phyloP scores from a whole-genome alignment of 2,329 filamentous ascomycete genomes.

The Podosphaera fusca region DNA sequence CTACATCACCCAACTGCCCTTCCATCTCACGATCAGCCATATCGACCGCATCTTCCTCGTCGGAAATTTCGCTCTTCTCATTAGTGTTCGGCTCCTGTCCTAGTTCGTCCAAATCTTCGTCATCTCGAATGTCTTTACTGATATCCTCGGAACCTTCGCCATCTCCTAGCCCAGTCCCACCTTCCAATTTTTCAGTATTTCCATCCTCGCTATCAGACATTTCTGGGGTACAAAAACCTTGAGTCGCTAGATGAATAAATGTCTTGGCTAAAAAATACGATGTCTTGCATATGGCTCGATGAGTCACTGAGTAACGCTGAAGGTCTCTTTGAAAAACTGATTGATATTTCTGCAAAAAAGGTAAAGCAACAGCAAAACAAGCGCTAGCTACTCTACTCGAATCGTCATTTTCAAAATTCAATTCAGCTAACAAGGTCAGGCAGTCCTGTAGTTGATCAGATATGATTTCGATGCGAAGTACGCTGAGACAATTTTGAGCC shows the following conservation, averaged over 20 bases:
- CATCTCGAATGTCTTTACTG: conserved; percentile 83
- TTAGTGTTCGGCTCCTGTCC: conserved; percentile 56
- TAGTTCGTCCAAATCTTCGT: conserved; percentile 80
- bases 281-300: conserved; percentile 49
- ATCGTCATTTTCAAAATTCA: conserved; percentile 21
- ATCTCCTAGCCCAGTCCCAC: conserved; percentile 80
- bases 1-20: conserved; percentile 51
- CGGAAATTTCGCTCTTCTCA: conserved; percentile 41
- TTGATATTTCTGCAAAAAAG: conserved; percentile 54
- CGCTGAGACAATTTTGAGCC: conserved; percentile 10
- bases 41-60: conserved; percentile 69
- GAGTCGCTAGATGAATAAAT: conserved; percentile 55
- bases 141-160: conserved; percentile 93
- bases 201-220: conserved; percentile 47
- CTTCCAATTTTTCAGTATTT: conserved; percentile 60
- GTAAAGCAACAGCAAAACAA: conserved; percentile 36
- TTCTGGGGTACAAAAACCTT: conserved; percentile 87
- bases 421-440: conserved; percentile 21
- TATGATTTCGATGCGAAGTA: conserved; percentile 11
- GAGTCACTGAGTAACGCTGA: conserved; percentile 34
- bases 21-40: conserved; percentile 85
- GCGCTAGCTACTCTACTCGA: conserved; percentile 26
- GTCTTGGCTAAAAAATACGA: conserved; percentile 52
- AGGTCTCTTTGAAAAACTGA: conserved; percentile 35
- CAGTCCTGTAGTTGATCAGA: conserved; percentile 19